Conservation (phyloP, 2,329 filamentous ascomycete species). For the Talaromyces sp. region DNA sequence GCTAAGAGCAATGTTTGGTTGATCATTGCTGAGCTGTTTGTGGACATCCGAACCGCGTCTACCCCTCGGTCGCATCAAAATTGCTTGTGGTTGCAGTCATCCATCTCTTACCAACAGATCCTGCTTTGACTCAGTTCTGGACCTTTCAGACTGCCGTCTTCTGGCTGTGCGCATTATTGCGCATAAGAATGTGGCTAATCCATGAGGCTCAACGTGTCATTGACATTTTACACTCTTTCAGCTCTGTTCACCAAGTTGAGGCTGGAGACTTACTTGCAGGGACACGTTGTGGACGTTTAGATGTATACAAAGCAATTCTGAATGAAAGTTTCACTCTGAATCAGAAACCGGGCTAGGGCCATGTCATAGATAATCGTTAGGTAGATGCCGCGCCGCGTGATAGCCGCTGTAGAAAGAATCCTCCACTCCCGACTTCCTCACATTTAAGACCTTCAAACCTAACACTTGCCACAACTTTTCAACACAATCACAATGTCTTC, state of each 20-base stretch:
- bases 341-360: conserved; percentile 16
- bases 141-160: background rate
- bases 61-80: conserved; percentile 2
- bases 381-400: conserved; percentile 31
- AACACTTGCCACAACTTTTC: conserved; percentile 27
- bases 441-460: conserved; percentile 22
- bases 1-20: background rate
- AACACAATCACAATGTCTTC: conserved; percentile 41
- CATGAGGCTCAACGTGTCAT: background rate
- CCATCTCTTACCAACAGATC: background rate
- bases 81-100: background rate
- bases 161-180: background rate
- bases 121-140: background rate
- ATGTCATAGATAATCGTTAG: conserved; percentile 24
- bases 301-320: conserved; percentile 11
- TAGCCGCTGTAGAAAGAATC: conserved; percentile 29
- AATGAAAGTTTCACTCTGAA: background rate
- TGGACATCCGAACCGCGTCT: background rate
- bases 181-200: background rate
- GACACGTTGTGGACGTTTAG: background rate
- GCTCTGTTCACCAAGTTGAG: background rate
- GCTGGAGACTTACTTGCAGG: background rate
- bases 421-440: conserved; percentile 20
- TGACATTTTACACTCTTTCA: background rate
- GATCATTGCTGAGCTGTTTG: background rate